Evolutionary conservation across 768 basidiomycete genomes (phyloP).

Genomic region (Boletus reticuloceps): DNA sequence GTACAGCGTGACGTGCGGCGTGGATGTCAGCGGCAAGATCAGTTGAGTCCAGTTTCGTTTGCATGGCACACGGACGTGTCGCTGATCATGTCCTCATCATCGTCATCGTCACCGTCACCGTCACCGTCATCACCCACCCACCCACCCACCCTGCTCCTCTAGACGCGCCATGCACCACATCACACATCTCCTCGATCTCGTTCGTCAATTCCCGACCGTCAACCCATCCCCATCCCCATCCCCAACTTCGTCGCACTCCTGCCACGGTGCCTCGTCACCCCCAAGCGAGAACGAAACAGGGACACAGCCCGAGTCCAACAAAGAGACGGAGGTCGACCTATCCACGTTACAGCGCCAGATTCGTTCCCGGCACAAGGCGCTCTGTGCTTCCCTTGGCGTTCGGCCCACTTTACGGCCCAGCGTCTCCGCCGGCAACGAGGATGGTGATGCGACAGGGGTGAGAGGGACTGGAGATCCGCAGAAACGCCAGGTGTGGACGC

Average conservation of each 20-base stretch:
- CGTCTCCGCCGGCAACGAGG: background rate
- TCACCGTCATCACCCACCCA: too few relatives aligned
- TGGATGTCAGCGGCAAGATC: background rate
- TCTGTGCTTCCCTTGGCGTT: slow-evolving; percentile 81
- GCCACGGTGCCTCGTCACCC: too few relatives aligned
- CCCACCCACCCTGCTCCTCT: background rate
- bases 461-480: too few relatives aligned
- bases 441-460: too few relatives aligned
- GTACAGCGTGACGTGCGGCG: slow-evolving; percentile 21
- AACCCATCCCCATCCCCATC: slow-evolving; percentile 54
- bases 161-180: slow-evolving; percentile 66
- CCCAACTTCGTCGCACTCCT: too few relatives aligned
- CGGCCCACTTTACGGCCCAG: slow-evolving; percentile 41
- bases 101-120: too few relatives aligned
- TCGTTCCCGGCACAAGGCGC: slow-evolving; percentile 79
- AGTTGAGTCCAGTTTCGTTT: slow-evolving; percentile 6
- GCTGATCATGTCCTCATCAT: too few relatives aligned
- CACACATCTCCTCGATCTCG: slow-evolving; percentile 65
- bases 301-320: too few relatives aligned
- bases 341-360: slow-evolving; percentile 78
- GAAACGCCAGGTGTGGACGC: slow-evolving; percentile 7
- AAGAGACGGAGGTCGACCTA: slow-evolving; percentile 46
- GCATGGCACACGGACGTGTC: too few relatives aligned
- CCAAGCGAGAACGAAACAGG: too few relatives aligned
- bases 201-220: slow-evolving; percentile 69